A percentile compares a stretch with the other conserved stretches of the same genome.
These are phyloP conservation scores for Arthrobotrys iridis DNA, from an alignment of 2,329 filamentous ascomycete genomes.

Conservation along the genomic window DNA sequence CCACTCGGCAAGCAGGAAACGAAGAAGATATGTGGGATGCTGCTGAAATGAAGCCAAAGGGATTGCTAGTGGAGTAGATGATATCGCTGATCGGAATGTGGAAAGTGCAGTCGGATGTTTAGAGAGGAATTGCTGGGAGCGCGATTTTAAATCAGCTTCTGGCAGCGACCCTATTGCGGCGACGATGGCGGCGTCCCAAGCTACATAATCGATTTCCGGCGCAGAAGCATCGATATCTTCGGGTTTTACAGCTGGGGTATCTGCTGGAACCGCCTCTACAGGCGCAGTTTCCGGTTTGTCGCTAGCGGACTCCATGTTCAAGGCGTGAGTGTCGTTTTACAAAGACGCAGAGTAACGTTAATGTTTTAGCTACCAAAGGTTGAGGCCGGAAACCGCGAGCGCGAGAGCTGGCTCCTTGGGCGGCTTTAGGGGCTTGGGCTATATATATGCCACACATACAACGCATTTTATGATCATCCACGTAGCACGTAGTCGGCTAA, in stretches of 20 bases:
- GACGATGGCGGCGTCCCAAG: constrained; percentile 40
- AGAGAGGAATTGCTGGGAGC: constrained; percentile 35
- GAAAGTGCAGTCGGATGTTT: constrained; percentile 28
- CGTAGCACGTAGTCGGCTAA: too few relatives aligned
- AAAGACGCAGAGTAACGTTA: neutral
- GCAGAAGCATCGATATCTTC: neutral
- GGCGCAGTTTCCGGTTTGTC: neutral
- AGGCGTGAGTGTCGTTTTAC: neutral
- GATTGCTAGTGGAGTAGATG: neutral
- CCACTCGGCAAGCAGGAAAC: constrained; percentile 47
- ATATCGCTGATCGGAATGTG: constrained; percentile 20
- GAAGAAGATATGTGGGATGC: constrained; percentile 42
- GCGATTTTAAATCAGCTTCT: constrained; percentile 14
- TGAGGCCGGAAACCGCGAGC: too few relatives aligned
- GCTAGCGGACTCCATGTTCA: neutral
- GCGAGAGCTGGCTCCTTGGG: too few relatives aligned
- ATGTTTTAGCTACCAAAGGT: neutral
- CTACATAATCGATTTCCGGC: constrained; percentile 19
- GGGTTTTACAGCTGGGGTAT: neutral
- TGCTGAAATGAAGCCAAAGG: constrained; percentile 34
- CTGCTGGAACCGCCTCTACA: neutral
- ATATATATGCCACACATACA: too few relatives aligned
- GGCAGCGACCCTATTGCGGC: constrained; percentile 30
- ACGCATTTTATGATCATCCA: too few relatives aligned
- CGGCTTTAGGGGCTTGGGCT: too few relatives aligned